These are phyloP conservation scores for Aspergillus heteromorphus DNA, from an alignment of 495 filamentous ascomycete genomes.

Conservation along the genomic window DNA sequence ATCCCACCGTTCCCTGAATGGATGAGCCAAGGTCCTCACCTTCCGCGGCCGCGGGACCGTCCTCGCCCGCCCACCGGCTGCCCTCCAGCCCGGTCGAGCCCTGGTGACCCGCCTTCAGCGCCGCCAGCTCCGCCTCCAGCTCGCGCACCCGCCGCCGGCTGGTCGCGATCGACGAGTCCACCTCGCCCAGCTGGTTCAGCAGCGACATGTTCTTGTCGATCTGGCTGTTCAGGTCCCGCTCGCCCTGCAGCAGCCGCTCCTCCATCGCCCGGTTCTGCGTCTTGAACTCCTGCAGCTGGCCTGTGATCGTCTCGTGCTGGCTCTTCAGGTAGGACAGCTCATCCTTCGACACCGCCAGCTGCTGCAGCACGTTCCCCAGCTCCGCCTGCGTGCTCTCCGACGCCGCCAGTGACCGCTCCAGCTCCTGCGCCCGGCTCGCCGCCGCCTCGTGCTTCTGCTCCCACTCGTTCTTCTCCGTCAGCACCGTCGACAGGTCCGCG, in stretches of 20 bases:
- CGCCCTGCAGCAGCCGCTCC: constrained; percentile 31
- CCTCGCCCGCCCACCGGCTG: constrained; percentile 39
- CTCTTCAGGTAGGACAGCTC: constrained; percentile 30
- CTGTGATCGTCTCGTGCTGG: constrained; percentile 25
- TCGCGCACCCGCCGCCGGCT: constrained; percentile 40
- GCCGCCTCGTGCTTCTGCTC: constrained; percentile 29
- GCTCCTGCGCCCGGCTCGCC: constrained; percentile 25
- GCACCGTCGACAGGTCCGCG: constrained; percentile 27
- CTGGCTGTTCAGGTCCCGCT: constrained; percentile 38
- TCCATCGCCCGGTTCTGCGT: constrained; percentile 30
- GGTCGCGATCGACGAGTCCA: constrained; percentile 34
- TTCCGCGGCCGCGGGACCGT: constrained; percentile 41
- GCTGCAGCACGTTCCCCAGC: constrained; percentile 29
- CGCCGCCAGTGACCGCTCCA: constrained; percentile 29
- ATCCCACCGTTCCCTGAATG: constrained; percentile 51
- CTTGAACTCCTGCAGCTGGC: constrained; percentile 30
- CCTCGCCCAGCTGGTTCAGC: constrained; percentile 38
- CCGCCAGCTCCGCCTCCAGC: constrained; percentile 41
- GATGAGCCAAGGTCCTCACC: constrained; percentile 51
- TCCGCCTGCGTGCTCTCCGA: constrained; percentile 29
- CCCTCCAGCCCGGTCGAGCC: constrained; percentile 28
- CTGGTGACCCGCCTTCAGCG: constrained; percentile 35
- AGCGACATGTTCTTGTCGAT: constrained; percentile 49
- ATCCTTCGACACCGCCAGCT: constrained; percentile 31
- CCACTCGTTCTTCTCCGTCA: constrained; percentile 29